Conservation (phyloP, 2,329 filamentous ascomycete species). For the Magnaporthiopsis rhizophila region DNA sequence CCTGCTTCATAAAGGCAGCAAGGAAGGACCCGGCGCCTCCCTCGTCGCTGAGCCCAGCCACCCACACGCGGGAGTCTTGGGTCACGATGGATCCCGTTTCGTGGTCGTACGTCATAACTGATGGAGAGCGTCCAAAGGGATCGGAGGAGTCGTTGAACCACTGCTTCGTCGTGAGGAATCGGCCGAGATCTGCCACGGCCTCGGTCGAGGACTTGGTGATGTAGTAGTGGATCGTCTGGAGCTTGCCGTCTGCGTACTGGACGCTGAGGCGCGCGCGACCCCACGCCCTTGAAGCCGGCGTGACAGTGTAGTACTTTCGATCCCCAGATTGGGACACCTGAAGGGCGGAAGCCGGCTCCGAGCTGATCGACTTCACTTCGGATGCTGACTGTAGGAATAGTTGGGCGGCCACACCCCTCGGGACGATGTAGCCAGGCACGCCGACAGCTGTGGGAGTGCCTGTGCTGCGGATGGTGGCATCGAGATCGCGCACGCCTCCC, state of each 20-base stretch:
- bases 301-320: conserved; percentile 29
- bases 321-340: background rate
- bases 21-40: conserved; percentile 49
- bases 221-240: conserved; percentile 49
- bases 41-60: conserved; percentile 53
- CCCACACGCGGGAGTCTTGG: conserved; percentile 46
- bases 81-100: conserved; percentile 33
- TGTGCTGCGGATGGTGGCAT: conserved; percentile 33
- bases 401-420: conserved; percentile 34
- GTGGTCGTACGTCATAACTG: conserved; percentile 49
- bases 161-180: conserved; percentile 45
- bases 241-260: conserved; percentile 35
- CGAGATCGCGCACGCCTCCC: conserved; percentile 36
- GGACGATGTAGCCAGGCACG: conserved; percentile 47
- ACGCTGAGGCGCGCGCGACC: conserved; percentile 41
- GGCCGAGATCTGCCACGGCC: conserved; percentile 36
- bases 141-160: conserved; percentile 44
- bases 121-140: conserved; percentile 44
- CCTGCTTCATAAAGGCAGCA: conserved; percentile 47
- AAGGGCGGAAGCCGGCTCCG: conserved; percentile 25
- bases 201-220: conserved; percentile 39
- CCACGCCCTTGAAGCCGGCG: conserved; percentile 34
- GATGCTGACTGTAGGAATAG: conserved; percentile 36
- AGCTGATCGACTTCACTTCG: conserved; percentile 29
- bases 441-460: conserved; percentile 42